Base-by-base conservation (phyloP, 78 protist species). In the Fonticula alba region DNA sequence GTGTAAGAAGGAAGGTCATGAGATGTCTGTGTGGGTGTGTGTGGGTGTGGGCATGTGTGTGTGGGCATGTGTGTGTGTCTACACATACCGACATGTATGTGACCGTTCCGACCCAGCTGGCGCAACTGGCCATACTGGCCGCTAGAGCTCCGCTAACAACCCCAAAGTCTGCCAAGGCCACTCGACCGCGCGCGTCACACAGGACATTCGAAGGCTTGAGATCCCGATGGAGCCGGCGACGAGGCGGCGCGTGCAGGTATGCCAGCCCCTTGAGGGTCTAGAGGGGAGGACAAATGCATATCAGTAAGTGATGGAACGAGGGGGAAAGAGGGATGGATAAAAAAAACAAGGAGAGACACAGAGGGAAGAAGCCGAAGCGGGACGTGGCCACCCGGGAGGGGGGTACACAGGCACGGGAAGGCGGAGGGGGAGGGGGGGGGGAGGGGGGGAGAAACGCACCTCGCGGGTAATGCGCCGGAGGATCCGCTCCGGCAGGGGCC, bases 41-140 rank as follows among this genome's bases (percentile, higher is more conserved):
- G n/a, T n/a, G n/a, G n/a, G n/a, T n/a, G n/a, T n/a, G n/a, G n/a
- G n/a, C n/a, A n/a, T n/a, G n/a, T n/a, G n/a, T n/a, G n/a, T n/a
- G n/a, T n/a, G n/a, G n/a, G n/a, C n/a, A n/a, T n/a, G 38, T 4
- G 19, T 4, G 35, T 13, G 20, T 55, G 36, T 4, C 3, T n/a
- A n/a, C n/a, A 38, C 43, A 1, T 35, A 57, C 73, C 38, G 63
- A 46, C 79, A 73, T 67, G 59, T 67, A 73, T 26, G 72, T 68
- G 38, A 83, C 82, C 6, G 89, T 80, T 29, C 89, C 89, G n/a
- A 83, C 86, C 80, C 79, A 80, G 14, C 83, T 66, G 15, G 62
- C 80, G 38, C 80, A 74, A 46, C 66, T 56, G n/a, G 78, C 62
- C 7, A 76, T 32, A 0, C 84, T 73, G 60, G 43, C 64, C 14